Conservation (phyloP, 768 basidiomycete species). For the Podaxis mareebaensis region DNA sequence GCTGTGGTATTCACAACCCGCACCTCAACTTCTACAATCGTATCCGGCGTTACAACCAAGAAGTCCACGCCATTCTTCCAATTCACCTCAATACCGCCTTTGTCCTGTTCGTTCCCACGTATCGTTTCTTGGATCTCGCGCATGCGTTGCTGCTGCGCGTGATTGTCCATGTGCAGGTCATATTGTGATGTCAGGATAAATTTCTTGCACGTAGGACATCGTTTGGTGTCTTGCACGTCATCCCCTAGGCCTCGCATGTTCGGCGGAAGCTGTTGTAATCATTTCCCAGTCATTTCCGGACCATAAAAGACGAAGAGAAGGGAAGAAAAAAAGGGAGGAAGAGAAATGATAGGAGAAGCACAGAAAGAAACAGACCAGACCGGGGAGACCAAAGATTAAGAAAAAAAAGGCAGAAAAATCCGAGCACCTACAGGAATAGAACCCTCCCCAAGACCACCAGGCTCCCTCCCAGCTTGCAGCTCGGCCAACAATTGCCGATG, state of each 20-base stretch:
- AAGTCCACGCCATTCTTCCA: slow-evolving; percentile 45
- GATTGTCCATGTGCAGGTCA: slow-evolving; percentile 30
- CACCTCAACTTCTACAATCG: slow-evolving; percentile 28
- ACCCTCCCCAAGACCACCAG: not conserved
- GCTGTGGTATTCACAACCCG: slow-evolving; percentile 26
- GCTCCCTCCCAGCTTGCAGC: slow-evolving; percentile 11
- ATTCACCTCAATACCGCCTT: slow-evolving; percentile 44
- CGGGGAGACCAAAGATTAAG: not conserved
- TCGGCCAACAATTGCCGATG: slow-evolving; percentile 24
- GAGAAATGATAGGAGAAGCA: not conserved
- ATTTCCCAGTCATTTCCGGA: not conserved
- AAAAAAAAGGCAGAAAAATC: not conserved
- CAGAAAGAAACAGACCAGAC: not conserved
- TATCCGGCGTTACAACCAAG: slow-evolving; percentile 40
- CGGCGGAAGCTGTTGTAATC: slow-evolving; percentile 3
- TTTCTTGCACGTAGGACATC: slow-evolving; percentile 28
- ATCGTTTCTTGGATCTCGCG: slow-evolving; percentile 32
- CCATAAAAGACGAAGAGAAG: not conserved
- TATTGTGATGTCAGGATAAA: slow-evolving; percentile 24
- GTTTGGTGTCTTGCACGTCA: slow-evolving; percentile 10
- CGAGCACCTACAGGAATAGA: slow-evolving; percentile 7
- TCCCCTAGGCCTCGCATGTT: not conserved
- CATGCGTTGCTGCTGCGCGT: slow-evolving; percentile 29
- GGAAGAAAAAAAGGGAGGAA: not conserved
- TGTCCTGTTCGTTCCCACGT: slow-evolving; percentile 46